Conservation (phyloP, 2,329 filamentous ascomycete genomes). For the Beauveria varroae region DNA sequence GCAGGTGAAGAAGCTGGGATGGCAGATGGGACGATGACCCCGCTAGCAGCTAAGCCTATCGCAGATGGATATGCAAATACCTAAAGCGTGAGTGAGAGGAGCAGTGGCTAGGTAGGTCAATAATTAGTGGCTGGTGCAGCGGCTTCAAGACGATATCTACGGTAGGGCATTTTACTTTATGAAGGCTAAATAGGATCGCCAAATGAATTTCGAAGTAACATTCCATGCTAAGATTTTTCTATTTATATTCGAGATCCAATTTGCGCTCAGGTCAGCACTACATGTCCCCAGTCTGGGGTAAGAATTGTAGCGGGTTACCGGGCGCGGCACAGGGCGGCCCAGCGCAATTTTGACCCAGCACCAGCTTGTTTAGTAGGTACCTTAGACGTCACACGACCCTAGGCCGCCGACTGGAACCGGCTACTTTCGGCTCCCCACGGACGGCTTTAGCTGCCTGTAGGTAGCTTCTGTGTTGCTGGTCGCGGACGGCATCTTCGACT, state of each 20-base stretch:
- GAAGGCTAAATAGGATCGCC: no score
- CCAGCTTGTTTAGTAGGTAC: not conserved
- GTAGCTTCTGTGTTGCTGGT: slow-evolving; percentile 6
- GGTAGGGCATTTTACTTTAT: no score
- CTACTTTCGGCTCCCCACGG: slow-evolving; percentile 28
- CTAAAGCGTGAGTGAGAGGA: not conserved
- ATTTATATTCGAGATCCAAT: no score
- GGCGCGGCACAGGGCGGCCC: slow-evolving; percentile 6
- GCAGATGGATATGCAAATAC: not conserved
- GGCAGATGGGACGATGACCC: slow-evolving; percentile 2
- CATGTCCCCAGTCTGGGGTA: slow-evolving; percentile 1
- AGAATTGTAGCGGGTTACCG: not conserved
- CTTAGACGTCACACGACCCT: slow-evolving; percentile 1
- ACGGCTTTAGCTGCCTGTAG: slow-evolving; percentile 11
- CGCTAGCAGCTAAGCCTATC: not conserved
- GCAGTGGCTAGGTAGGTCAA: not conserved
- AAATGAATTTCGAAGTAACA: no score
- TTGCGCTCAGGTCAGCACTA: not conserved
- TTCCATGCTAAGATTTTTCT: no score
- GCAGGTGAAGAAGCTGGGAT: not conserved
- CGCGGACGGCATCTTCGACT: not conserved
- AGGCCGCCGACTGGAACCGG: slow-evolving; percentile 12
- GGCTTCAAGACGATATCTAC: not conserved
- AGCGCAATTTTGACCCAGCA: not conserved
- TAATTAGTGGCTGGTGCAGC: not conserved